These are phyloP conservation scores for Colletotrichum musicola DNA, from an alignment of 2,329 filamentous ascomycete species.

Conservation along the genomic window DNA sequence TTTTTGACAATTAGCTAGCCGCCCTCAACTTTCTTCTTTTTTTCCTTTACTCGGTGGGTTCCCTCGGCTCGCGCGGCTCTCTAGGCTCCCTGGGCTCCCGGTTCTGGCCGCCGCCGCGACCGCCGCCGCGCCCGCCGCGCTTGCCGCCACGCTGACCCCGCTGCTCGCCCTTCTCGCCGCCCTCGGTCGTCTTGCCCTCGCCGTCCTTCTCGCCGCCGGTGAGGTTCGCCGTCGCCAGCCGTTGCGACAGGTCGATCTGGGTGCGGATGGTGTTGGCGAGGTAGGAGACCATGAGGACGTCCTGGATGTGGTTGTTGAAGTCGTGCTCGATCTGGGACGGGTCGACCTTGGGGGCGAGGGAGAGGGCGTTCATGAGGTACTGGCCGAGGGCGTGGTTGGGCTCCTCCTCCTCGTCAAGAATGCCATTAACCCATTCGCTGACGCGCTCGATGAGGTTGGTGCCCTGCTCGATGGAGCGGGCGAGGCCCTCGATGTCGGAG, in stretches of 20 bases:
- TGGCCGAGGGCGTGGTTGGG: constrained; percentile 94
- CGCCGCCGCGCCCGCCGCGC: constrained; percentile 64
- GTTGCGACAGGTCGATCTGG: constrained; percentile 97
- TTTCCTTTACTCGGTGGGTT: constrained; percentile 51
- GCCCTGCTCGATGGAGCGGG: constrained; percentile 88
- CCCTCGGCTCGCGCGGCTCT: constrained; percentile 57
- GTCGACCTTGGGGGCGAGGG: constrained; percentile 94
- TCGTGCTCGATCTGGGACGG: constrained; percentile 91
- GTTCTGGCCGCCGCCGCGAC: constrained; percentile 62
- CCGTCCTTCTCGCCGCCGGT: constrained; percentile 62
- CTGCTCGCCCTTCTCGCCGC: constrained; percentile 59
- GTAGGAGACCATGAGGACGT: constrained; percentile 98
- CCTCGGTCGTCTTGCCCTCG: constrained; percentile 59
- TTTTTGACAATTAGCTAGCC: constrained; percentile 37
- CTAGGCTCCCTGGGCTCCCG: constrained; percentile 56
- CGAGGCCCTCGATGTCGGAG: constrained; percentile 90
- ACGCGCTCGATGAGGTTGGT: constrained; percentile 91
- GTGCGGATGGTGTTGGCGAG: constrained; percentile 98
- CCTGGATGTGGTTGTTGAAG: constrained; percentile 99
- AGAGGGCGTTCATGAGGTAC: constrained; percentile 93
- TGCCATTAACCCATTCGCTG: constrained; percentile 90
- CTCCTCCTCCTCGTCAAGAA: constrained; percentile 92
- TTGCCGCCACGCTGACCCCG: constrained; percentile 60
- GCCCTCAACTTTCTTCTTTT: background rate
- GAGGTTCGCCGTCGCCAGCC: constrained; percentile 84